Conservation (phyloP, 768 basidiomycete species). For the Collybia sordida region DNA sequence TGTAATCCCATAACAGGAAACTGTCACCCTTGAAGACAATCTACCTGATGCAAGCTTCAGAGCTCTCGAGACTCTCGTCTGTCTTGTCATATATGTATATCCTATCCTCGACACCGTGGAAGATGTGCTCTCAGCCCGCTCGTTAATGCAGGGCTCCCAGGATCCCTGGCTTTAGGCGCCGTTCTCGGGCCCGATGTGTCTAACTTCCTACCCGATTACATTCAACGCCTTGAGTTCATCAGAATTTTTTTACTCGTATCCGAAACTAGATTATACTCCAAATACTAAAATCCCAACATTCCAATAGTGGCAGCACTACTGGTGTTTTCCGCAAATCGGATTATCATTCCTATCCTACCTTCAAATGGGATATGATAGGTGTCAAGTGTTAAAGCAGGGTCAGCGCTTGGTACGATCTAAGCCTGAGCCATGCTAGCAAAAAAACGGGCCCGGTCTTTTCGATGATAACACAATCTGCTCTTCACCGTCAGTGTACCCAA, state of each 20-base stretch:
- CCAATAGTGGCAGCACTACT: constrained; percentile 49
- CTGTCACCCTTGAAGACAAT: no score
- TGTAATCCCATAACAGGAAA: no score
- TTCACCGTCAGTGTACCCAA: constrained; percentile 53
- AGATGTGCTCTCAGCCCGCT: constrained; percentile 32
- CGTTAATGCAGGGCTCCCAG: constrained; percentile 47
- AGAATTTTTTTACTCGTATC: constrained; percentile 53
- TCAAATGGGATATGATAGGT: no score
- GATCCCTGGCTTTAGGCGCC: constrained; percentile 55
- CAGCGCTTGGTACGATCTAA: constrained; percentile 60
- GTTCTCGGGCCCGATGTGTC: constrained; percentile 53
- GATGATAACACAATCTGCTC: constrained; percentile 64
- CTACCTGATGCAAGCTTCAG: constrained; percentile 26
- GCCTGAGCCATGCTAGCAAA: constrained; percentile 40
- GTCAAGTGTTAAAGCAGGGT: constrained; percentile 64
- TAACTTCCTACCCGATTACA: constrained; percentile 37
- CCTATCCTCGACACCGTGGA: constrained; percentile 49
- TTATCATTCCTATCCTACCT: constrained; percentile 45
- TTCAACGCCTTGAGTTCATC: constrained; percentile 41
- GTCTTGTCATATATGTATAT: constrained; percentile 55
- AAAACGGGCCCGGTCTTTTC: constrained; percentile 57
- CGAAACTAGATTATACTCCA: constrained; percentile 58
- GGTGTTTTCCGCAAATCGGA: constrained; percentile 53
- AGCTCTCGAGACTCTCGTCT: constrained; percentile 39
- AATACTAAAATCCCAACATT: constrained; percentile 44